A percentile compares a stretch with the other conserved stretches of the same genome.
Conservation (phyloP, 345 rosid species). For the Ricinus communis region DNA sequence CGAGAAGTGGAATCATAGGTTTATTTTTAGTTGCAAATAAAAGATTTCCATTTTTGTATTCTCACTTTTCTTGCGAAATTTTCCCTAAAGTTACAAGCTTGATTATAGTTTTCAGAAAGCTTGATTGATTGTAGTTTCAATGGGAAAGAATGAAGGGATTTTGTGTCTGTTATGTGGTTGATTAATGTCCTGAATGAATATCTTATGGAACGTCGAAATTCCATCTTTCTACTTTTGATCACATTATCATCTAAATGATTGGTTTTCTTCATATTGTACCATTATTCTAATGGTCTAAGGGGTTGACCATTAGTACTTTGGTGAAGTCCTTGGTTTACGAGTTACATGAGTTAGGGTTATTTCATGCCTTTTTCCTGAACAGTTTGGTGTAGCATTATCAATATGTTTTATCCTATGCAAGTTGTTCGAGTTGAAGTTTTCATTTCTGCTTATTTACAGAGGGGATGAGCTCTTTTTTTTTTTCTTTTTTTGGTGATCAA, state of each 20-base stretch:
- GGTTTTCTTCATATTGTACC: too few species aligned
- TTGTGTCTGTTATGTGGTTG: conserved; percentile 9
- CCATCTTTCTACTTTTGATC: neutral
- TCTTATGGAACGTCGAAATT: neutral
- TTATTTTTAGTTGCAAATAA: neutral
- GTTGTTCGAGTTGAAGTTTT: too few species aligned
- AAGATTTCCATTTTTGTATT: conserved; percentile 5
- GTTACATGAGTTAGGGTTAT: too few species aligned
- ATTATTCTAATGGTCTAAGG: too few species aligned
- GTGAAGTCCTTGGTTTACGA: too few species aligned
- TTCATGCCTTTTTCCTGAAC: too few species aligned
- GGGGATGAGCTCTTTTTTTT: too few species aligned
- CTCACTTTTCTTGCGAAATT: neutral
- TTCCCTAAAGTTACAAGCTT: neutral
- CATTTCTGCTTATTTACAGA: too few species aligned
- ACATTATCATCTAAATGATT: neutral
- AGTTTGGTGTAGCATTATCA: too few species aligned
- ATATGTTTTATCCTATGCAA: too few species aligned
- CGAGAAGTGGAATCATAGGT: neutral
- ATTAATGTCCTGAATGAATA: neutral
- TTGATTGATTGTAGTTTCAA: neutral
- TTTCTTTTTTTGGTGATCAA: too few species aligned
- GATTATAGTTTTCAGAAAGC: neutral
- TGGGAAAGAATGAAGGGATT: neutral
- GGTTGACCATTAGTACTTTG: too few species aligned